Percentiles rank a stretch among this genome's conserved stretches.
These are phyloP conservation scores for Whalleya microplaca DNA, from an alignment of 2,329 filamentous ascomycete species.

Conservation along the genomic window DNA sequence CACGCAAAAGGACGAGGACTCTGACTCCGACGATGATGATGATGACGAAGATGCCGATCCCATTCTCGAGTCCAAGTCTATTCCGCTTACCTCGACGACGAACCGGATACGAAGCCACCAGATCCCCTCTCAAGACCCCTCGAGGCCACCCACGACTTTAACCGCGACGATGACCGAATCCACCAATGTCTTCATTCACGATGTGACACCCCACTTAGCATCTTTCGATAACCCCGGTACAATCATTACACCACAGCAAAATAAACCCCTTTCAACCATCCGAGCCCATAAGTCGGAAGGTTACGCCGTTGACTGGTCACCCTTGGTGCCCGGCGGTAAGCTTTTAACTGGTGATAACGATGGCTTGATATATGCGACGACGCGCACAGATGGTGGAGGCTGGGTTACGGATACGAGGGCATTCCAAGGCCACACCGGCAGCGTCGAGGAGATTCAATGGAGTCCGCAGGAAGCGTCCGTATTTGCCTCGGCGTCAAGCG, in stretches of 20 bases:
- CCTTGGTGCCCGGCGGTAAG: slow-evolving; percentile 77
- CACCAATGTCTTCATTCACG: slow-evolving; percentile 86
- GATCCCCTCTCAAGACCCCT: slow-evolving; percentile 70
- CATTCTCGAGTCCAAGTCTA: slow-evolving; percentile 89
- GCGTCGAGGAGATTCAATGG: slow-evolving; percentile 96
- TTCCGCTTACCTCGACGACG: slow-evolving; percentile 83
- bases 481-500: slow-evolving; percentile 90
- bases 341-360: slow-evolving; percentile 90
- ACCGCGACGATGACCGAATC: slow-evolving; percentile 94
- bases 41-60: slow-evolving; percentile 82
- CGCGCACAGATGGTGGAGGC: slow-evolving; percentile 81
- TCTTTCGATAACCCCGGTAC: slow-evolving; percentile 90
- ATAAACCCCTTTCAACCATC: slow-evolving; percentile 85
- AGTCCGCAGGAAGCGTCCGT: slow-evolving; percentile 91
- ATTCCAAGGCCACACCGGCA: slow-evolving; percentile 81
- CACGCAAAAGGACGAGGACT: slow-evolving; percentile 75
- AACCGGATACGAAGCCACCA: slow-evolving; percentile 93
- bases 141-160: slow-evolving; percentile 76
- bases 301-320: slow-evolving; percentile 97
- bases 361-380: slow-evolving; percentile 87
- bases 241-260: slow-evolving; percentile 77
- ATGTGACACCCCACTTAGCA: slow-evolving; percentile 85
- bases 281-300: slow-evolving; percentile 92
- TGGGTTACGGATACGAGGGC: slow-evolving; percentile 86
- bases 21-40: slow-evolving; percentile 74